phyloP scores from a whole-genome alignment of 805 yeast species.

The Nakazawaea pomicola region DNA sequence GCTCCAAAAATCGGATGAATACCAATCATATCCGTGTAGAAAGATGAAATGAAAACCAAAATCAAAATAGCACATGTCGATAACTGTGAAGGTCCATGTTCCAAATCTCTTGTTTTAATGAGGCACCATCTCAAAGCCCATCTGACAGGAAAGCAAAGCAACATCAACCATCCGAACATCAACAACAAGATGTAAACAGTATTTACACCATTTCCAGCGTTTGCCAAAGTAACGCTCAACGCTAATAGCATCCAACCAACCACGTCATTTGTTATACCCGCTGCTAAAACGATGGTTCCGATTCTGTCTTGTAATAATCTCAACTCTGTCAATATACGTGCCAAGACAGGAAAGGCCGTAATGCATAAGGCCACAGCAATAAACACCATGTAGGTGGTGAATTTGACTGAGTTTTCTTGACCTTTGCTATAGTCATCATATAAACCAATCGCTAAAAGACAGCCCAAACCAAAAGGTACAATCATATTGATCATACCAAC shows the following conservation, averaged over 20 bases:
- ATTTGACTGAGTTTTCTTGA: constrained; percentile 42
- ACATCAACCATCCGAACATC: constrained; percentile 63
- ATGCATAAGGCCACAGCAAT: constrained; percentile 81
- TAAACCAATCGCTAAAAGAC: constrained; percentile 63
- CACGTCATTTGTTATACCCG: constrained; percentile 77
- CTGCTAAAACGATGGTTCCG: constrained; percentile 70
- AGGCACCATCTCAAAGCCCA: constrained; percentile 41
- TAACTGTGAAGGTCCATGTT: constrained; percentile 59
- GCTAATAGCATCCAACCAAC: constrained; percentile 81
- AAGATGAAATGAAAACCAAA: constrained; percentile 60
- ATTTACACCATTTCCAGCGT: constrained; percentile 61
- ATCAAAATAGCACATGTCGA: constrained; percentile 52
- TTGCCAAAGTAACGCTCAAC: constrained; percentile 69
- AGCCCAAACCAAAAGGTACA: constrained; percentile 76
- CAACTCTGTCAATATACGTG: constrained; percentile 71
- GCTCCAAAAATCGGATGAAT: constrained; percentile 88
- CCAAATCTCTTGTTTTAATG: constrained; percentile 44
- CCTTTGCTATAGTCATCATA: constrained; percentile 40
- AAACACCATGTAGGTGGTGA: constrained; percentile 74
- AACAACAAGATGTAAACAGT: constrained; percentile 66
- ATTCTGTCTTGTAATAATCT: constrained; percentile 68
- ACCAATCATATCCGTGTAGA: constrained; percentile 79
- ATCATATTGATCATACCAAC: constrained; percentile 74
- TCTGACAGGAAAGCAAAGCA: constrained; percentile 55
- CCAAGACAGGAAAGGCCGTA: constrained; percentile 83